Percentiles rank a stretch among this genome's conserved stretches.
These are phyloP conservation scores for Thraustotheca clavata DNA, from an alignment of 352 stramenopile species.

Conservation along the genomic window DNA sequence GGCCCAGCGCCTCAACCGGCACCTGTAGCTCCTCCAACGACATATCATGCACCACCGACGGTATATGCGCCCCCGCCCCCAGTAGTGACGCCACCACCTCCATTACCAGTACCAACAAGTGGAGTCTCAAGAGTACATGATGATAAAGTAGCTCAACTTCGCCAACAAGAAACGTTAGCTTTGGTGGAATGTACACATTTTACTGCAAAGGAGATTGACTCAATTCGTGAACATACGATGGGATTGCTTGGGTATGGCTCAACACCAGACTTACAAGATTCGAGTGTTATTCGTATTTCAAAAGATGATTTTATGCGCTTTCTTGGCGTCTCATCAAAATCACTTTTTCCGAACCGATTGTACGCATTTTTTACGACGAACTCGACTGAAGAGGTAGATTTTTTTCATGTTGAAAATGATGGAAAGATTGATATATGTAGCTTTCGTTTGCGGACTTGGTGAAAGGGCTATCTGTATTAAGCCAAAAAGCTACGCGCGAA, in stretches of 20 bases:
- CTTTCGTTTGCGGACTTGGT: conserved; percentile 79
- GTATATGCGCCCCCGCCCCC: background rate
- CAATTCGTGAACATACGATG: conserved; percentile 66
- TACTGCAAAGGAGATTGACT: conserved; percentile 63
- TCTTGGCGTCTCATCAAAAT: conserved; percentile 54
- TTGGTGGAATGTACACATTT: conserved; percentile 71
- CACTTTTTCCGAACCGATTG: conserved; percentile 75
- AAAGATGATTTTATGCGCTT: conserved; percentile 85
- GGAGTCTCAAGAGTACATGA: background rate
- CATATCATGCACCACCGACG: conserved; percentile 3
- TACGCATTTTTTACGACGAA: conserved; percentile 82
- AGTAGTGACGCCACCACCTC: background rate
- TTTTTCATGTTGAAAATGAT: background rate
- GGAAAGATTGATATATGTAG: conserved; percentile 25
- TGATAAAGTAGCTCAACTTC: conserved; percentile 12
- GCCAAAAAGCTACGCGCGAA: conserved; percentile 76
- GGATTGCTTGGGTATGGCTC: conserved; percentile 55
- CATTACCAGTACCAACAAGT: conserved; percentile 14
- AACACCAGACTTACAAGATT: conserved; percentile 31
- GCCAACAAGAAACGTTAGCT: conserved; percentile 45
- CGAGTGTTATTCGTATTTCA: conserved; percentile 46
- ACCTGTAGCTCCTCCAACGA: conserved; percentile 6
- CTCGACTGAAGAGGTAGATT: conserved; percentile 54
- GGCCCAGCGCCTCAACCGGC: conserved; percentile 17
- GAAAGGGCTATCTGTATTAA: conserved; percentile 69